These are phyloP conservation scores for Kondoa malvinella DNA, from an alignment of 768 basidiomycete species.

Conservation along the genomic window DNA sequence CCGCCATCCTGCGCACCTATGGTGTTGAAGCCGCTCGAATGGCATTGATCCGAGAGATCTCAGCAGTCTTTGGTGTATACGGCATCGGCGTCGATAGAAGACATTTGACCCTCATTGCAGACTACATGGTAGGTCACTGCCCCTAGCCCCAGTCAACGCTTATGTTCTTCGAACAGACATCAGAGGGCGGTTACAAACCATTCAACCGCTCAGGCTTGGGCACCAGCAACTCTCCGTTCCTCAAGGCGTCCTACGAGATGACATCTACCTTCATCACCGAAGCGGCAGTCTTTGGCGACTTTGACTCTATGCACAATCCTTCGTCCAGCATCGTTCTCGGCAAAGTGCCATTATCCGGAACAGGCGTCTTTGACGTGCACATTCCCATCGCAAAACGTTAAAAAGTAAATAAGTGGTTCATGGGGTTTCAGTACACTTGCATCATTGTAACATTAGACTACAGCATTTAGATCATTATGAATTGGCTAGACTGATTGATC, in stretches of 20 bases:
- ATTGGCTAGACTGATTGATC: neutral
- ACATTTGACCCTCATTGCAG: slow-evolving; percentile 90
- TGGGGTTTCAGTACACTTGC: neutral
- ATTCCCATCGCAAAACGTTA: no score
- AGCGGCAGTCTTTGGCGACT: slow-evolving; percentile 85
- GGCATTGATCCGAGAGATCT: slow-evolving; percentile 76
- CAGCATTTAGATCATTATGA: neutral
- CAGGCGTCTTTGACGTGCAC: slow-evolving; percentile 87
- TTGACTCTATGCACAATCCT: slow-evolving; percentile 66
- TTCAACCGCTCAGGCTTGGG: slow-evolving; percentile 94
- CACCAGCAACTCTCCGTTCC: slow-evolving; percentile 77
- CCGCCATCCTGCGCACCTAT: slow-evolving; percentile 73
- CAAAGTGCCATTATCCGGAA: slow-evolving; percentile 73
- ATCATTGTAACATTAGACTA: neutral
- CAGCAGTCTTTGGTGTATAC: slow-evolving; percentile 81
- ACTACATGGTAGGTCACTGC: slow-evolving; percentile 72
- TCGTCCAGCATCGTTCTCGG: slow-evolving; percentile 85
- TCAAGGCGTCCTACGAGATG: slow-evolving; percentile 96
- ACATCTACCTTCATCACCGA: slow-evolving; percentile 85
- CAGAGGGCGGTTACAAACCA: slow-evolving; percentile 92
- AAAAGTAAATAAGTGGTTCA: neutral
- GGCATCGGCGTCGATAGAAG: slow-evolving; percentile 86
- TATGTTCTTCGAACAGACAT: slow-evolving; percentile 46
- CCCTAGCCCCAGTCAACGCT: slow-evolving; percentile 3
- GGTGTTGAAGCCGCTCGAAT: slow-evolving; percentile 93